phyloP scores from a whole-genome alignment of 1,284 basidiomycete species.

The Cutaneotrichosporon mucoides region DNA sequence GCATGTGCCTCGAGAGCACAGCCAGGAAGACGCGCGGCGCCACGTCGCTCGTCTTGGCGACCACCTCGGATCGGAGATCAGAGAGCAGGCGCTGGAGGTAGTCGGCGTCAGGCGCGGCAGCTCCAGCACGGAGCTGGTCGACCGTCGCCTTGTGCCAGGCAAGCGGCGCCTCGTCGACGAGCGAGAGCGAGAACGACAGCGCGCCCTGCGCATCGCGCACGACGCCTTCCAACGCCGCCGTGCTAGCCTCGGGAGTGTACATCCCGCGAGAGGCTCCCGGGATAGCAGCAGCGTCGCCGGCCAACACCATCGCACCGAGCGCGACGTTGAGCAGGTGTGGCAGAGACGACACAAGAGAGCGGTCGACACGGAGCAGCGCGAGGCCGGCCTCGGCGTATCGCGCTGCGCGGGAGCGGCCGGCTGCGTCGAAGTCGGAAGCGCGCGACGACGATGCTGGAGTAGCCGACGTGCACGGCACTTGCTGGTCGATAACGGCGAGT shows the following conservation, averaged over 20 bases:
- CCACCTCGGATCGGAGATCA: conserved; percentile 9
- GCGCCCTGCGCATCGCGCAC: conserved; percentile 59
- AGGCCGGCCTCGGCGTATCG: conserved; percentile 63
- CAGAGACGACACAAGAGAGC: conserved; percentile 55
- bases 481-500: conserved; percentile 60
- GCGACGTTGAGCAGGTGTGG: conserved; percentile 27
- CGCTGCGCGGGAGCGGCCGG: conserved; percentile 55
- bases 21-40: conserved; percentile 59
- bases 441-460: conserved; percentile 1
- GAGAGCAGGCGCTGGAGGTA: conserved; percentile 34
- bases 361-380: conserved; percentile 59
- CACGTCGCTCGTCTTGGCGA: conserved; percentile 36
- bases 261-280: conserved; percentile 55
- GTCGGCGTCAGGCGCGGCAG: conserved; percentile 17
- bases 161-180: conserved; percentile 48
- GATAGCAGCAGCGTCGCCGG: conserved; percentile 53
- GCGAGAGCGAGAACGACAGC: conserved; percentile 63
- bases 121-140: conserved; percentile 36
- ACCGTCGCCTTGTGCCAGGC: conserved; percentile 56
- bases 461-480: conserved; percentile 34
- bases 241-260: conserved; percentile 52
- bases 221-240: conserved; percentile 52
- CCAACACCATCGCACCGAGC: conserved; percentile 42
- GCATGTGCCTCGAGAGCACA: conserved; percentile 60
- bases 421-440: conserved; percentile 48